Evolutionary conservation across 2,329 filamentous ascomycete genomes (phyloP), one percentile per base, ranked within the genome.

Genomic region (Canariomyces notabilis): DNA sequence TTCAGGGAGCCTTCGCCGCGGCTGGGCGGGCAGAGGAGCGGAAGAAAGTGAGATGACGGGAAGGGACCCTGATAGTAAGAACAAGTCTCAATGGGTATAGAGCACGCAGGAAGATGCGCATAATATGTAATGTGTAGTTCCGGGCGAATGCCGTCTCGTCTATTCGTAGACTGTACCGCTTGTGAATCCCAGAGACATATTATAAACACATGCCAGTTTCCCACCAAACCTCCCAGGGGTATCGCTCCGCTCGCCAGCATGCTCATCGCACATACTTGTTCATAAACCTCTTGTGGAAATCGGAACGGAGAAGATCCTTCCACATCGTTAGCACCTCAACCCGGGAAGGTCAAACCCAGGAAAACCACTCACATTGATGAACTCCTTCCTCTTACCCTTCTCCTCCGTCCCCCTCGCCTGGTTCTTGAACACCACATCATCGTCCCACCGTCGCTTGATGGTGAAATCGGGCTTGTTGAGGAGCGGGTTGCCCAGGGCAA

Each of bases 271-370:
- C 77, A 55, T 81, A 82, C 61, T 80, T 81, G 67, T 67, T 74
- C 93, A 98, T 98, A 67, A 98, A 98, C 53, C 89, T 83, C 70
- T 90, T 93, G 73, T 98, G 93, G 67, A 98, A 98, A 67, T 98
- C 93, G 22, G 89, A 96, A 52, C 91, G 83, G 53, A 97, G 71
- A 61, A 95, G 75, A 68, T 97, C 86, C 83, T 88, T 51, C 34
- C 18, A 16, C 16, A 19, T 46, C 20, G 51, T 68, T 52, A 67
- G 57, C 38, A 54, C 18, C 8, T 12, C 33, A 45, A n/a, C 16
- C 22, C 32, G 5, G 26, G 9, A 31, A 34, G 3, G n/a, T 23
- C 23, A 37, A 33, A 15, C n/a, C 5, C 18, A 36, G 4, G 9
- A 14, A 26, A 11, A 14, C 21, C 9, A 71, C 82, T 71, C 65